Base-by-base conservation (phyloP, 495 filamentous ascomycete genomes). In the Neurospora sp. region DNA sequence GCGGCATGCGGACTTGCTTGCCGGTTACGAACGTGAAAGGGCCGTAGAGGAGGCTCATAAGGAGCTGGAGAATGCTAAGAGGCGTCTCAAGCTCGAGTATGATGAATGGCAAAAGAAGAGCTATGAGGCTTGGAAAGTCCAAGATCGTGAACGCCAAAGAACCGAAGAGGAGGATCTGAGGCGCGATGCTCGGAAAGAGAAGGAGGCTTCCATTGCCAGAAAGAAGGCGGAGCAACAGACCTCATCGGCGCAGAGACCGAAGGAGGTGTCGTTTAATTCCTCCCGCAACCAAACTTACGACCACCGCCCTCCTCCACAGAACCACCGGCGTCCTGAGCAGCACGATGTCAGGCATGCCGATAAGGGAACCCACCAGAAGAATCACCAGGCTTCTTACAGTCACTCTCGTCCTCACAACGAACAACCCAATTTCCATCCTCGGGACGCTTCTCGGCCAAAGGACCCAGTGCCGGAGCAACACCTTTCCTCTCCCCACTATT, bases 341-440 rank as follows among this genome's bases (percentile, higher is more conserved):
- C 54, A 62, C 0, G 3, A 27, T 0, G 23, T 62, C 23, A 12
- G 3, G 4, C 54, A 0, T 8, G 0, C 54, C 0, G 27, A 31
- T 1, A 31, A 2, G 1, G 31, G 3, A 1, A 31, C 3, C 54
- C 54, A 16, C 0, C 23, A 62, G 54, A 14, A 8, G 11, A 12
- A 0, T 0, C 12, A 16, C 12, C 5, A 31, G 0, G 0, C 27
- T 8, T 62, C 54, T 31, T 3, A 62, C 23, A 2, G 12, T 1
- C 12, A 23, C 5, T 62, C 54, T 31, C 31, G n/a, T n/a, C n/a
- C n/a, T n/a, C n/a, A n/a, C n/a, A n/a, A n/a, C n/a, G n/a, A n/a
- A n/a, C n/a, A n/a, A n/a, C n/a, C n/a, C n/a, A n/a, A n/a, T n/a
- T n/a, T n/a, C n/a, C n/a, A n/a, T n/a, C n/a, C n/a, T n/a, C n/a